Conservation (phyloP, 805 yeast species). For the Candida gorgasii region DNA sequence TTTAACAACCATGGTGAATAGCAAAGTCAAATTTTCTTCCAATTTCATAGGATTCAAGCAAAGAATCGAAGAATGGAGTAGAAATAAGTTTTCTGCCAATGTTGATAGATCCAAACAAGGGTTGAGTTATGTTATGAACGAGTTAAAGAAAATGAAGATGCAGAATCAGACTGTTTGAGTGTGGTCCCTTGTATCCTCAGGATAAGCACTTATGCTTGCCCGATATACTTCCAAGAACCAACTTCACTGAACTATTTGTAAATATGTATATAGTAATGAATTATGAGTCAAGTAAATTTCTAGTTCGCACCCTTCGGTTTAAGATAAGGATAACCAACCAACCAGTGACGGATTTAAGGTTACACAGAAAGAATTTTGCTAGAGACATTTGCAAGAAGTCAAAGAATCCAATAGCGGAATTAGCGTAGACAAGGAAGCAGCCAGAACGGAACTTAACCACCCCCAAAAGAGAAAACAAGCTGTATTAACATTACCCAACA, state of each 20-base stretch:
- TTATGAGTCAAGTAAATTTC: no score
- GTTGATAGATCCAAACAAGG: slow-evolving; percentile 68
- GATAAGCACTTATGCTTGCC: no score
- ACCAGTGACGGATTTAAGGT: no score
- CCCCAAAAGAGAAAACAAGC: no score
- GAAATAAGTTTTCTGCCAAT: slow-evolving; percentile 65
- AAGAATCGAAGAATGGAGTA: slow-evolving; percentile 82
- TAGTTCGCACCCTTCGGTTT: not conserved
- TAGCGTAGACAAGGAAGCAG: no score
- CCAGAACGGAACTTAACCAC: no score
- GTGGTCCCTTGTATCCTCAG: no score
- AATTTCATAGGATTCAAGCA: slow-evolving; percentile 69
- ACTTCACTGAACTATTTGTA: no score
- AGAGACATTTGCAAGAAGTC: not conserved
- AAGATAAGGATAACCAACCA: slow-evolving; percentile 4
- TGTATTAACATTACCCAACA: no score
- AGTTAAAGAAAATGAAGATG: slow-evolving; percentile 38
- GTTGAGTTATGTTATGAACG: slow-evolving; percentile 74
- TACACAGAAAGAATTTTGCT: no score
- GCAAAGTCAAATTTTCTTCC: slow-evolving; percentile 68
- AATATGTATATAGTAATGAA: slow-evolving; percentile 6
- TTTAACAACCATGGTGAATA: slow-evolving; percentile 47
- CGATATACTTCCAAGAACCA: no score
- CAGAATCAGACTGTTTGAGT: not conserved
- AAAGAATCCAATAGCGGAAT: no score